Percentiles rank a stretch among this genome's conserved stretches.
These are phyloP conservation scores for Dryas octopetala DNA, from an alignment of 306 rosid genomes.

Conservation along the genomic window DNA sequence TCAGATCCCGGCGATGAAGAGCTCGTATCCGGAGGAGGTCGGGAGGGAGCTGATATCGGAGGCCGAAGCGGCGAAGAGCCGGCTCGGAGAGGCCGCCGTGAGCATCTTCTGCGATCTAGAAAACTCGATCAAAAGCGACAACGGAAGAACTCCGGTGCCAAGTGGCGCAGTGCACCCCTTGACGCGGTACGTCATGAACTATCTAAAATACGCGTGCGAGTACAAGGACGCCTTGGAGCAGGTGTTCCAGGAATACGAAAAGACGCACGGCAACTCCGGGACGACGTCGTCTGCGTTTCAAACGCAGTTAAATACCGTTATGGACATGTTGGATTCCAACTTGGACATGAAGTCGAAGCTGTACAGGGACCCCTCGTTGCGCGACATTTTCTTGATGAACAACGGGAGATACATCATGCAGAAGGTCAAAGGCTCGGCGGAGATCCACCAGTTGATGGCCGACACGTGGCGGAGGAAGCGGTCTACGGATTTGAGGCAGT, in stretches of 20 bases:
- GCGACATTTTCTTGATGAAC: slow-evolving; percentile 74
- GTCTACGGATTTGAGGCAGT: slow-evolving; percentile 51
- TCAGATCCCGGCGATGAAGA: slow-evolving; percentile 27
- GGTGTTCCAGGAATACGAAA: slow-evolving; percentile 36
- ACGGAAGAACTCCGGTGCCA: slow-evolving; percentile 59
- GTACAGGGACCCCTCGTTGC: slow-evolving; percentile 49
- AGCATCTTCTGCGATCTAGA: slow-evolving; percentile 61
- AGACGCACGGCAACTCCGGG: neutral
- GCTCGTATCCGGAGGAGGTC: slow-evolving; percentile 22
- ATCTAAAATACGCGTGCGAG: slow-evolving; percentile 73
- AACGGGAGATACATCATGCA: slow-evolving; percentile 79
- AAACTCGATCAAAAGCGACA: slow-evolving; percentile 61
- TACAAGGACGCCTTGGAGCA: slow-evolving; percentile 66
- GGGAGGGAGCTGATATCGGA: slow-evolving; percentile 45
- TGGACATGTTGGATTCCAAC: slow-evolving; percentile 68
- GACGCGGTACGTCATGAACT: slow-evolving; percentile 82
- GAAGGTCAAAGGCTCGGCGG: slow-evolving; percentile 63
- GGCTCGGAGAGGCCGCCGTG: slow-evolving; percentile 42
- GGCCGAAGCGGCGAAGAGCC: slow-evolving; percentile 25
- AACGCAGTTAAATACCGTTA: slow-evolving; percentile 36
- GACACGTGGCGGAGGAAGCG: slow-evolving; percentile 68
- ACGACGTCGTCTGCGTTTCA: slow-evolving; percentile 47
- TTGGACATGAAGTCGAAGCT: slow-evolving; percentile 58
- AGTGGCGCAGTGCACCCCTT: slow-evolving; percentile 78
- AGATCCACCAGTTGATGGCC: slow-evolving; percentile 60